These are phyloP conservation scores for Parasarocladium wereldwijsianum DNA, from an alignment of 2,329 filamentous ascomycete genomes.

Conservation along the genomic window DNA sequence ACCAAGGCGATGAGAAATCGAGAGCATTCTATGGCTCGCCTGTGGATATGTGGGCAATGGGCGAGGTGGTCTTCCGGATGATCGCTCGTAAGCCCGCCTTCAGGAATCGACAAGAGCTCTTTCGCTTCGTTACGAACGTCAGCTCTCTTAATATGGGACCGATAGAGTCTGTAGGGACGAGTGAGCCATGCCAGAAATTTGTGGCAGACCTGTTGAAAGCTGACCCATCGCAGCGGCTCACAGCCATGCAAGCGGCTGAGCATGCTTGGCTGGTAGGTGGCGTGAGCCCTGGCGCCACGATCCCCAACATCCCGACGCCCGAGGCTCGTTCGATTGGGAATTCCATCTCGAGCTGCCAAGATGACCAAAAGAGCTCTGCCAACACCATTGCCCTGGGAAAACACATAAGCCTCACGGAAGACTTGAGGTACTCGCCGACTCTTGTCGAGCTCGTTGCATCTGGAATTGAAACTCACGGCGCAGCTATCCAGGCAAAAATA, in stretches of 20 bases:
- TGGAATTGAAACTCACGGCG: too few relatives aligned
- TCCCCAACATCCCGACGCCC: constrained; percentile 1
- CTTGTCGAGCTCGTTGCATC: too few relatives aligned
- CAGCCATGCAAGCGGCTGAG: not conserved
- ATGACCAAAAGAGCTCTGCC: too few relatives aligned
- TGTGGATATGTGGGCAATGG: constrained; percentile 1
- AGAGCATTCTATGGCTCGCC: not conserved
- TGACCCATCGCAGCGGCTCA: not conserved
- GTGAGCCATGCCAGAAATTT: not conserved
- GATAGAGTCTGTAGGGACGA: not conserved
- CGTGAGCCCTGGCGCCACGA: not conserved
- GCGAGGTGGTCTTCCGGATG: constrained; percentile 2
- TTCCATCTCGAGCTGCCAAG: too few relatives aligned
- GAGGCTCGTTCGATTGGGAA: too few relatives aligned
- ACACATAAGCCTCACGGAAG: too few relatives aligned
- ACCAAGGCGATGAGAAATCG: not conserved
- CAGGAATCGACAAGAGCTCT: not conserved
- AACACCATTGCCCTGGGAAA: too few relatives aligned
- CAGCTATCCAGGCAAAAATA: too few relatives aligned
- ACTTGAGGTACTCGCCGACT: too few relatives aligned
- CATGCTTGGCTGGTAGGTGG: constrained; percentile 1
- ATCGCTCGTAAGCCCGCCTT: not conserved
- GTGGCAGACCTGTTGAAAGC: not conserved
- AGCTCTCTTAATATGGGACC: not conserved
- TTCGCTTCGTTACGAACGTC: constrained; percentile 1